Percentiles rank a stretch among this genome's conserved stretches.
Conservation (phyloP, 2,329 filamentous ascomycete species). For the Venturia asperata region DNA sequence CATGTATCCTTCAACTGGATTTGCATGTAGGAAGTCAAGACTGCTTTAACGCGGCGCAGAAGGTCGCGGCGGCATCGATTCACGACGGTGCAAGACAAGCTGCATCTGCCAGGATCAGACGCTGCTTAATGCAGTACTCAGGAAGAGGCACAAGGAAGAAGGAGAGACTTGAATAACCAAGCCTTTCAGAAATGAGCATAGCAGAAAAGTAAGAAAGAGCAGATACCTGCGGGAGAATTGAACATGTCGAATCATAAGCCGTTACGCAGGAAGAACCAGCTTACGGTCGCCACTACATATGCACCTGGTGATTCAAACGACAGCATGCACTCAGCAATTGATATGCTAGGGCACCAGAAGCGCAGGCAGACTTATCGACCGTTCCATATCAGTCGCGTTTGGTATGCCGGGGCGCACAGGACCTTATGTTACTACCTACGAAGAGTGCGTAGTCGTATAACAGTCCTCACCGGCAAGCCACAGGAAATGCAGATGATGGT, state of each 20-base stretch:
- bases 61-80: background rate
- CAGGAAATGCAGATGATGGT: no score
- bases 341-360: no score
- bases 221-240: background rate
- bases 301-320: no score
- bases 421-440: no score
- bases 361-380: no score
- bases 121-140: background rate
- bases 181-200: background rate
- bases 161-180: background rate
- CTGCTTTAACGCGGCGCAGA: slow-evolving; percentile 7
- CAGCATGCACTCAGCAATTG: no score
- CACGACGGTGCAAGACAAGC: background rate
- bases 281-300: no score
- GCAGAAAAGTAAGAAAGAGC: background rate
- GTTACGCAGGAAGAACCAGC: background rate
- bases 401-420: no score
- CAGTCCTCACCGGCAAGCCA: no score
- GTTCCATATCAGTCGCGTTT: no score
- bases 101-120: background rate
- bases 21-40: background rate
- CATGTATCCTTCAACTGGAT: slow-evolving; percentile 13
- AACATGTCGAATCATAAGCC: background rate
- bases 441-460: no score
- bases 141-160: background rate